Conservation (phyloP, 495 filamentous ascomycete genomes). For the Podospora conica region DNA sequence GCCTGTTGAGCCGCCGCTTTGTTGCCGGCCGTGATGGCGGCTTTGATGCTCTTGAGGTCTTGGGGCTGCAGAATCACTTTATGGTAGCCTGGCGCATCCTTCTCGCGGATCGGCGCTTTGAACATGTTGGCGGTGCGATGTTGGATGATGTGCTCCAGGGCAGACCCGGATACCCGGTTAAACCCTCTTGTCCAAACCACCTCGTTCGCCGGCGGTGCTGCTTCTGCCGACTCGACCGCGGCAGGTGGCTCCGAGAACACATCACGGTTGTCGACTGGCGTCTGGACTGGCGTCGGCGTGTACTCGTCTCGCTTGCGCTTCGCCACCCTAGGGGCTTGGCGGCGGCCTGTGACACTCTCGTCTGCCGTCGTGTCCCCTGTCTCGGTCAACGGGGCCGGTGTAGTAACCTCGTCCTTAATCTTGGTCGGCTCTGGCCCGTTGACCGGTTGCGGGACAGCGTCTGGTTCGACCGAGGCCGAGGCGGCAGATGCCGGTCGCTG, state of each 20-base stretch:
- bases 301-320: conserved; percentile 46
- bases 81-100: conserved; percentile 80
- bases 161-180: conserved; percentile 64
- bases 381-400: conserved; percentile 49
- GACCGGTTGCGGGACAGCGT: background rate
- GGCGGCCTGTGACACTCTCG: conserved; percentile 31
- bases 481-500: background rate
- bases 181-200: conserved; percentile 72
- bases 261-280: conserved; percentile 10
- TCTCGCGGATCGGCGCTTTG: conserved; percentile 72
- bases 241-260: background rate
- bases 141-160: conserved; percentile 76
- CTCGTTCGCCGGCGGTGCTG: conserved; percentile 38
- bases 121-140: conserved; percentile 90
- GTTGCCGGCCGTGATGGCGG: conserved; percentile 69
- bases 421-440: conserved; percentile 26
- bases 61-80: conserved; percentile 81
- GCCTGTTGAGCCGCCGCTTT: conserved; percentile 63
- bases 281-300: conserved; percentile 23
- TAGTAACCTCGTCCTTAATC: conserved; percentile 65
- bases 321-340: conserved; percentile 17
- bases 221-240: conserved; percentile 5
- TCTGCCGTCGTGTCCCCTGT: conserved; percentile 46
- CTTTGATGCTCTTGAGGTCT: conserved; percentile 79
- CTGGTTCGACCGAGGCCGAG: background rate